Evolutionary conservation across 306 rosid genomes (phyloP).

Genomic region (Mimosa pudica): DNA sequence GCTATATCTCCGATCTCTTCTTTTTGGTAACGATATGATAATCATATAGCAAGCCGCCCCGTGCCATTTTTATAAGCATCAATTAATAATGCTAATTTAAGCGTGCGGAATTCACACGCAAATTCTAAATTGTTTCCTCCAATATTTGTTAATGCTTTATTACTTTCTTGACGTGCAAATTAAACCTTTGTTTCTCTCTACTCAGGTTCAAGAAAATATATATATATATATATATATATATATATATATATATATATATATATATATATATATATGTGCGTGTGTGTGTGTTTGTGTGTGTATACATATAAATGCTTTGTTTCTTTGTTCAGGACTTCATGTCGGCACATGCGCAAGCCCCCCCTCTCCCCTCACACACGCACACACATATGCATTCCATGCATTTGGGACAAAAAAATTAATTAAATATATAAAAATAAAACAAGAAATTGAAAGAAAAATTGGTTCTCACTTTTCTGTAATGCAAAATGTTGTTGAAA

Average conservation of each 20-base stretch:
- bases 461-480: neutral
- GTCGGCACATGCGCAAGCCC: neutral
- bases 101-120: neutral
- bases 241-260: too few relatives aligned
- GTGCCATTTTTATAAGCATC: neutral
- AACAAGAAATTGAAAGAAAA: too few relatives aligned
- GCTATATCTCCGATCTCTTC: neutral
- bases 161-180: constrained; percentile 26
- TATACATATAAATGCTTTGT: too few relatives aligned
- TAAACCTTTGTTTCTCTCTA: neutral
- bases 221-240: too few relatives aligned
- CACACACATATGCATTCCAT: too few relatives aligned
- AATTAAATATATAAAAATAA: too few relatives aligned
- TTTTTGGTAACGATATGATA: neutral
- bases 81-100: neutral
- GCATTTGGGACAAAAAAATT: too few relatives aligned
- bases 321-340: too few relatives aligned
- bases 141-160: neutral
- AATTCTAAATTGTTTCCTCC: neutral
- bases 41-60: neutral
- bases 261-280: too few relatives aligned
- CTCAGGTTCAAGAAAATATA: too few relatives aligned
- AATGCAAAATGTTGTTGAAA: neutral
- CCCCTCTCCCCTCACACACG: too few relatives aligned
- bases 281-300: too few relatives aligned